phyloP scores from a whole-genome alignment of 73 alveolate genomes.

The Uronychia binucleata region DNA sequence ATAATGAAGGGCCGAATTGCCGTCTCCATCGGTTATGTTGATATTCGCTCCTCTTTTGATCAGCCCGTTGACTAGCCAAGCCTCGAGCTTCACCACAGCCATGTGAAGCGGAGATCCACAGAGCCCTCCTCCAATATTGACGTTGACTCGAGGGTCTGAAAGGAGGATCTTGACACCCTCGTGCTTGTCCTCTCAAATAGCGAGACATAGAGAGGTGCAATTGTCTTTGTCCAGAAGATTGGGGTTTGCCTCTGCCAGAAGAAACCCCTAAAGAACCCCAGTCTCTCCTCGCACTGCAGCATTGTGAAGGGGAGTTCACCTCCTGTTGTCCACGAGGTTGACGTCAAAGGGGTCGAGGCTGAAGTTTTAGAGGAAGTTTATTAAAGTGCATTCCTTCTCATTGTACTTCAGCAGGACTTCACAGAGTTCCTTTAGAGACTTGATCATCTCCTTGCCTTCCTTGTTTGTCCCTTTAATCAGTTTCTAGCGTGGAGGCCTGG shows the following conservation, averaged over 20 bases:
- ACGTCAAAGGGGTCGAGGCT: slow-evolving; percentile 4
- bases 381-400: neutral
- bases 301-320: slow-evolving; percentile 57
- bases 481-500: too few relatives aligned
- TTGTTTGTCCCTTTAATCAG: too few relatives aligned
- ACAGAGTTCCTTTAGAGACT: too few relatives aligned
- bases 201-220: slow-evolving; percentile 61
- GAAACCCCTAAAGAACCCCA: slow-evolving; percentile 60
- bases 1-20: slow-evolving; percentile 73
- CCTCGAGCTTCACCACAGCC: slow-evolving; percentile 65
- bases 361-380: neutral
- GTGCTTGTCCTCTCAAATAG: slow-evolving; percentile 57
- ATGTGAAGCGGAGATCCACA: slow-evolving; percentile 68
- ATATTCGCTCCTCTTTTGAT: slow-evolving; percentile 62
- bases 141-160: slow-evolving; percentile 47
- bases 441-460: too few relatives aligned
- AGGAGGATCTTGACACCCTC: slow-evolving; percentile 64
- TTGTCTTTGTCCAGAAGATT: slow-evolving; percentile 49
- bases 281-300: slow-evolving; percentile 60
- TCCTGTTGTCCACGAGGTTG: slow-evolving; percentile 13
- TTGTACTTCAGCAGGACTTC: too few relatives aligned
- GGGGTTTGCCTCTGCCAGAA: slow-evolving; percentile 30
- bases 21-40: slow-evolving; percentile 59
- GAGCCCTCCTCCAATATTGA: slow-evolving; percentile 59
- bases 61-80: slow-evolving; percentile 44